Evolutionary conservation across 805 yeast species (phyloP), one percentile per base, ranked within the genome.

Genomic region (Starmerella etchellsii): DNA sequence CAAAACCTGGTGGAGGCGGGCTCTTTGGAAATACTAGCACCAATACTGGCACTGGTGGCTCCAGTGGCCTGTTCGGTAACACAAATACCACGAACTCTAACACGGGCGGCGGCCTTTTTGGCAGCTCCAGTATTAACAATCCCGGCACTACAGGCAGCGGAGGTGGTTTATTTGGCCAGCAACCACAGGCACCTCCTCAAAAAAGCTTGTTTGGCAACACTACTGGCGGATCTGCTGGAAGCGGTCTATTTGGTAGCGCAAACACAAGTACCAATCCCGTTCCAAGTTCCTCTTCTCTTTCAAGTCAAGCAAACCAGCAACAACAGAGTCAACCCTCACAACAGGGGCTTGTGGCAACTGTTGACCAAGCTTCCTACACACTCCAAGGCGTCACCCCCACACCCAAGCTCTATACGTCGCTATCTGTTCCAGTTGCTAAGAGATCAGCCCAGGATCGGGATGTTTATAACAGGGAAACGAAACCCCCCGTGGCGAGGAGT

Each of bases 351-450:
- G 32, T 42, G 2, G 54, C 60, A 1, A 41, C 54, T 0, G 43
- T 56, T n/a, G 56, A 57, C 37, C 58, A 56, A 41, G 52, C 58
- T 1, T 43, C 59, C 15, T 52, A 41, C 36, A 28, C 38, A 13
- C 34, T 55, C 24, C 46, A 44, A 8, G 55, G 52, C 15, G 47
- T 38, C 7, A 27, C 41, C 2, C 54, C 57, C 4, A 37, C 54
- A 3, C 41, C 41, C 10, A 53, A 49, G 32, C 50, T 48, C n/a
- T 53, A 53, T 43, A 41, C 47, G 5, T 52, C 56, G 2, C 43
- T 53, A 15, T 40, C 48, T 7, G 31, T 36, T 18, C 50, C 47
- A 15, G 33, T 34, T 6, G 15, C 27, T 16, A 43, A 48, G 24
- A 46, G 46, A 19, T 21, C 23, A 2, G 37, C 31, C 5, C 37